Evolutionary conservation across 2,329 filamentous ascomycete species (phyloP).

Genomic region (Juglanconis oblonga): DNA sequence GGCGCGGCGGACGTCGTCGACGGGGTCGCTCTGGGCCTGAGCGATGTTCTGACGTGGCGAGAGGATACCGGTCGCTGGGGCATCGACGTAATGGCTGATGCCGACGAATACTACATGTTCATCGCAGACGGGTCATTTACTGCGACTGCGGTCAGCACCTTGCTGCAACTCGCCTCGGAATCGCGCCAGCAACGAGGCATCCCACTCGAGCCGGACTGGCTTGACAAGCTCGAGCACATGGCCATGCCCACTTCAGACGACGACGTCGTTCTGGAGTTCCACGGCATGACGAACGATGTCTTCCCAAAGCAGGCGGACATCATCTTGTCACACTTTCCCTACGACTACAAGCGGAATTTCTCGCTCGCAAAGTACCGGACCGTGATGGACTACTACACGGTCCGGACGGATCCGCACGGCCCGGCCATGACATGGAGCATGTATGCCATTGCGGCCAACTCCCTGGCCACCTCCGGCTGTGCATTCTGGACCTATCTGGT

Average conservation of each 20-base stretch:
- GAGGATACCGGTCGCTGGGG: constrained; percentile 18
- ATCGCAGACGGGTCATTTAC: constrained; percentile 16
- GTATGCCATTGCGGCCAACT: constrained; percentile 64
- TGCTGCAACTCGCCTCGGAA: constrained; percentile 11
- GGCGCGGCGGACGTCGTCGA: constrained; percentile 15
- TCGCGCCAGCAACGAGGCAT: constrained; percentile 7
- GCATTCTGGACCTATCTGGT: constrained; percentile 66
- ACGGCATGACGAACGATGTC: constrained; percentile 63
- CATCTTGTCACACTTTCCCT: constrained; percentile 61
- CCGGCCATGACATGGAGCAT: constrained; percentile 73
- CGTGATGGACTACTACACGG: constrained; percentile 26
- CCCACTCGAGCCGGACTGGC: constrained; percentile 10
- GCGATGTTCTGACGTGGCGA: constrained; percentile 15
- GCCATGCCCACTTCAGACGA: constrained; percentile 19
- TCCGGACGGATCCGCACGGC: constrained; percentile 48
- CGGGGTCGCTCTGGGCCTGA: constrained; percentile 15
- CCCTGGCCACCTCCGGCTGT: constrained; percentile 65
- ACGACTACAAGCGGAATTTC: constrained; percentile 51
- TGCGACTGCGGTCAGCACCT: constrained; percentile 9
- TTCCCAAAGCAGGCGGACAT: constrained; percentile 69
- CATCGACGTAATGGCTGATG: constrained; percentile 21
- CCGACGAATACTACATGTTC: constrained; percentile 20
- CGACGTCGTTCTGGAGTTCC: constrained; percentile 61
- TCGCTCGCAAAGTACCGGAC: constrained; percentile 28
- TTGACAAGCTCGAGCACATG: constrained; percentile 15